Evolutionary conservation across 2,329 filamentous ascomycete genomes (phyloP).

Genomic region (Stagonosporopsis cucurbitacearum): DNA sequence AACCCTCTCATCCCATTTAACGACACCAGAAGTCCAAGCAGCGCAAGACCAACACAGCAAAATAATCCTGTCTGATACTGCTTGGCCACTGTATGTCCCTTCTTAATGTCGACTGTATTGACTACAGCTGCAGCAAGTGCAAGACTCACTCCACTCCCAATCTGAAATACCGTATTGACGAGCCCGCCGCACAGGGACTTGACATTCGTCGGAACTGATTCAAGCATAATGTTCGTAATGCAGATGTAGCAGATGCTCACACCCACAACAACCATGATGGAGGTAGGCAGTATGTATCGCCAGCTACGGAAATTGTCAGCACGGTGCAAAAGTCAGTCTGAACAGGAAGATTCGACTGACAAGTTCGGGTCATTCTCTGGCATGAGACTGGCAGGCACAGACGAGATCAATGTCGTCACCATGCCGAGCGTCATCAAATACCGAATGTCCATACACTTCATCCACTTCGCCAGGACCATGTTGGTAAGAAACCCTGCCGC

Average conservation of each 20-base stretch:
- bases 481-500: slow-evolving; percentile 13
- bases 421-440: slow-evolving; percentile 12
- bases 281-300: slow-evolving; percentile 11
- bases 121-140: slow-evolving; percentile 8
- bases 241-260: slow-evolving; percentile 14
- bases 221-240: slow-evolving; percentile 14
- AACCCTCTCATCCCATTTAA: slow-evolving; percentile 4
- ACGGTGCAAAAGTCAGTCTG: not conserved
- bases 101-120: slow-evolving; percentile 12
- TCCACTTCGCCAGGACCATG: slow-evolving; percentile 16
- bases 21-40: slow-evolving; percentile 5
- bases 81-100: slow-evolving; percentile 7
- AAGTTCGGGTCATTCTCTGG: slow-evolving; percentile 7
- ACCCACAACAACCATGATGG: slow-evolving; percentile 8
- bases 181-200: slow-evolving; percentile 10
- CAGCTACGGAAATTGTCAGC: not conserved
- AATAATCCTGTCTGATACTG: slow-evolving; percentile 12
- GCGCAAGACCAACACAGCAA: slow-evolving; percentile 7
- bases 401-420: slow-evolving; percentile 5
- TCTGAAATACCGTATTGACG: slow-evolving; percentile 12
- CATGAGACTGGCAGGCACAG: slow-evolving; percentile 11
- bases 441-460: slow-evolving; percentile 12
- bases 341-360: not conserved
- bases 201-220: slow-evolving; percentile 9
- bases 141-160: slow-evolving; percentile 8